Conservation (phyloP, 2,329 filamentous ascomycete genomes). For the Pseudocercospora fuligena region DNA sequence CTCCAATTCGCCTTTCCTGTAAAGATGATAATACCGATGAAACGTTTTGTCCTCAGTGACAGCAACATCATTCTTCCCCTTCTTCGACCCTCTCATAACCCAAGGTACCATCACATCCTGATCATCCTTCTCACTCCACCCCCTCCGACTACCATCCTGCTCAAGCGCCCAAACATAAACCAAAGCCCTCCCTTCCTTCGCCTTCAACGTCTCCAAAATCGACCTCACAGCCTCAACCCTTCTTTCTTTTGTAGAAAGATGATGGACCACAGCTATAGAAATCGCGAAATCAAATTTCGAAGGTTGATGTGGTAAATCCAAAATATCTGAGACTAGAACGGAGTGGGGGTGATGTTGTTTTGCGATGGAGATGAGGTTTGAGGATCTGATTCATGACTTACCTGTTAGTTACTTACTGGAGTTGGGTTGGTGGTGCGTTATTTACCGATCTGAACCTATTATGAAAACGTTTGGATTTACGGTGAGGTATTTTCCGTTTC, state of each 20-base stretch:
- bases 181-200: conserved; percentile 61
- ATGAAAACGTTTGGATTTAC: conserved; percentile 80
- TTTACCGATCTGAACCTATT: conserved; percentile 81
- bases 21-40: conserved; percentile 93
- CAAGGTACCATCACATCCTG: conserved; percentile 97
- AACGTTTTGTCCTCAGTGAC: conserved; percentile 60
- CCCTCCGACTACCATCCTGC: conserved; percentile 81
- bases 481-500: conserved; percentile 92
- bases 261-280: conserved; percentile 92
- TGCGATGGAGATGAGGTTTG: conserved; percentile 64
- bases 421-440: conserved; percentile 7
- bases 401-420: conserved; percentile 23
- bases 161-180: conserved; percentile 97
- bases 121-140: conserved; percentile 81
- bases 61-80: conserved; percentile 28
- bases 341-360: conserved; percentile 64
- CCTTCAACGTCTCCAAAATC: conserved; percentile 69
- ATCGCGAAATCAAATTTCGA: conserved; percentile 82
- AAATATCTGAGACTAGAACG: conserved; percentile 78
- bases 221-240: conserved; percentile 73
- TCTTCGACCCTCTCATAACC: conserved; percentile 66
- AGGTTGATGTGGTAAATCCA: conserved; percentile 77
- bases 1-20: conserved; percentile 84
- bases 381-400: conserved; percentile 57
- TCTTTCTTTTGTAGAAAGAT: conserved; percentile 78